Evolutionary conservation across 495 filamentous ascomycete species (phyloP).

Genomic region (Hypoxylon fuscum): DNA sequence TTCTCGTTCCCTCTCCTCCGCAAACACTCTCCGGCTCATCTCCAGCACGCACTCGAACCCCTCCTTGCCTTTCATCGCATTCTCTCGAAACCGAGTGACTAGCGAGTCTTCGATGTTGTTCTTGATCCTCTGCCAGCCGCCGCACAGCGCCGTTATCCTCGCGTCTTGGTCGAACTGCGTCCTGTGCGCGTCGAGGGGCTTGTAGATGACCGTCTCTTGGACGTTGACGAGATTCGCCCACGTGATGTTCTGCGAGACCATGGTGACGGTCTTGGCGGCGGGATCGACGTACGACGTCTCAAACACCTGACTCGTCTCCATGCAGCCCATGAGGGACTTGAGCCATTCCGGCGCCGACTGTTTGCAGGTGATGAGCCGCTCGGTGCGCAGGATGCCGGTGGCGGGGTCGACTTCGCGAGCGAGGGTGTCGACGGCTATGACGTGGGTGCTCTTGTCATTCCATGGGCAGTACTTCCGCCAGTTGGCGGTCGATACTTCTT

Average conservation of each 20-base stretch:
- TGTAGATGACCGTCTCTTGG: conserved; percentile 88
- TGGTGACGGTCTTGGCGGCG: conserved; percentile 80
- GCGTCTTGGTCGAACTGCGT: conserved; percentile 90
- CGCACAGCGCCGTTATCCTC: conserved; percentile 90
- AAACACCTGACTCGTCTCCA: conserved; percentile 83
- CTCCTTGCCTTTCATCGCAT: conserved; percentile 85
- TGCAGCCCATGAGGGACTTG: conserved; percentile 72
- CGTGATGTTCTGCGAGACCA: conserved; percentile 92
- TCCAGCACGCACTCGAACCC: conserved; percentile 94
- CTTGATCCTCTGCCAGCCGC: conserved; percentile 95
- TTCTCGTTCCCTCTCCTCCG: conserved; percentile 82
- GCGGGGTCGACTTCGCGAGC: conserved; percentile 78
- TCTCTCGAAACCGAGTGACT: conserved; percentile 87
- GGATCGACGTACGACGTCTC: conserved; percentile 96
- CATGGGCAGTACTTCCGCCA: conserved; percentile 99
- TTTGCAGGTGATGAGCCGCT: conserved; percentile 94
- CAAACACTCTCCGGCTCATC: conserved; percentile 91
- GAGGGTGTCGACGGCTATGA: conserved; percentile 92
- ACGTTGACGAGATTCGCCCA: conserved; percentile 87
- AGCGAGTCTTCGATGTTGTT: conserved; percentile 92
- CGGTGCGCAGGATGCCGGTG: conserved; percentile 92
- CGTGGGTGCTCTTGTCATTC: conserved; percentile 95
- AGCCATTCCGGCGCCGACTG: conserved; percentile 92
- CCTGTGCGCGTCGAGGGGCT: conserved; percentile 67
- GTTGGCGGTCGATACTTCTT: conserved; percentile 98